A percentile compares a stretch with the other conserved stretches of the same genome.
Conservation (phyloP, 495 filamentous ascomycete genomes). For the Rhizodiscina lignyota region DNA sequence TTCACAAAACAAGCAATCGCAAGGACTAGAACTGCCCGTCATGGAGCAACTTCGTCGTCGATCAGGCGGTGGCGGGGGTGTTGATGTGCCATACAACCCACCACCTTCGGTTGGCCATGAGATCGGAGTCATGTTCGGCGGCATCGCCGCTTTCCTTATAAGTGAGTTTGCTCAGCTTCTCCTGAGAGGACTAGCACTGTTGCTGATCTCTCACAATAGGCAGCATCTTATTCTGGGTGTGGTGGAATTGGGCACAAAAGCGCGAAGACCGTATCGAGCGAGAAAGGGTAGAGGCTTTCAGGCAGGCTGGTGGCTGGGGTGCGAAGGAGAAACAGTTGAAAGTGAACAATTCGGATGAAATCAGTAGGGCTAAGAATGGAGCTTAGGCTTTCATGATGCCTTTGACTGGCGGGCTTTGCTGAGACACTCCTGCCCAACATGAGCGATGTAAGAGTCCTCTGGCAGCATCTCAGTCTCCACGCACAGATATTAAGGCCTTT, state of each 20-base stretch:
- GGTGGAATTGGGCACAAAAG: not conserved
- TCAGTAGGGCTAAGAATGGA: too few relatives aligned
- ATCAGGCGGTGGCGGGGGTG: too few relatives aligned
- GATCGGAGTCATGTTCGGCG: conserved; percentile 1
- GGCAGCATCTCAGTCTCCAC: too few relatives aligned
- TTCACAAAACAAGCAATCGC: not conserved
- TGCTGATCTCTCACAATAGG: not conserved
- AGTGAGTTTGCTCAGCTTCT: conserved; percentile 5
- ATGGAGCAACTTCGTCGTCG: too few relatives aligned
- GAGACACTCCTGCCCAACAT: too few relatives aligned
- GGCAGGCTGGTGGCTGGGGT: not conserved
- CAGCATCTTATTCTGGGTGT: not conserved
- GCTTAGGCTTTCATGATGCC: too few relatives aligned
- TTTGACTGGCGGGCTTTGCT: too few relatives aligned
- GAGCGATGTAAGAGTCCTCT: too few relatives aligned
- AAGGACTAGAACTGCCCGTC: not conserved
- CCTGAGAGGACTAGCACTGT: not conserved
- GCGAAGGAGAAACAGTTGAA: not conserved
- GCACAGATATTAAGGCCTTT: too few relatives aligned
- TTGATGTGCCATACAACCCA: too few relatives aligned
- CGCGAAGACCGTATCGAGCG: not conserved
- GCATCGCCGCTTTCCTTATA: not conserved
- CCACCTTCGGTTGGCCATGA: not conserved
- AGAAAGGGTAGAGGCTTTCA: not conserved
- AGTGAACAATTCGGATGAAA: too few relatives aligned